These are phyloP conservation scores for Mycosphaerella sp. DNA, from an alignment of 2,329 filamentous ascomycete genomes.

Conservation along the genomic window DNA sequence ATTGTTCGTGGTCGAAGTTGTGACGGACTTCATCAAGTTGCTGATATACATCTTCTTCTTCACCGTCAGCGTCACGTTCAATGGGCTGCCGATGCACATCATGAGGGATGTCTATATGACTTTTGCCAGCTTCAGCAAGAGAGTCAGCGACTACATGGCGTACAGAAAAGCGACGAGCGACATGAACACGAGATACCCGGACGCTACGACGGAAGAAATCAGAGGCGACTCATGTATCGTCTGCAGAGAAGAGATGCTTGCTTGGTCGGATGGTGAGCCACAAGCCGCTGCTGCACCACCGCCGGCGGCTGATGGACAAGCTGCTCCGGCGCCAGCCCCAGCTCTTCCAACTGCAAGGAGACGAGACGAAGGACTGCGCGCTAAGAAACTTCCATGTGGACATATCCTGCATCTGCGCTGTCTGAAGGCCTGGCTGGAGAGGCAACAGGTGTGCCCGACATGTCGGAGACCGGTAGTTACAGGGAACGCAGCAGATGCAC, in stretches of 20 bases:
- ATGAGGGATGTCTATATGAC: slow-evolving; percentile 94
- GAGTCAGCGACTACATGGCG: slow-evolving; percentile 78
- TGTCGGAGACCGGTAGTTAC: slow-evolving; percentile 70
- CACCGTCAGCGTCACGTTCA: slow-evolving; percentile 85
- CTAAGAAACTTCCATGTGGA: slow-evolving; percentile 94
- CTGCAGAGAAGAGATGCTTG: slow-evolving; percentile 90
- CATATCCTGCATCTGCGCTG: slow-evolving; percentile 94
- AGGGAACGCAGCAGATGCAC: slow-evolving; percentile 13
- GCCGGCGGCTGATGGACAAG: slow-evolving; percentile 3
- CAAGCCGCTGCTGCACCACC: slow-evolving; percentile 30
- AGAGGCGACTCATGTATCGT: slow-evolving; percentile 90
- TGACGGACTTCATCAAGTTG: slow-evolving; percentile 79
- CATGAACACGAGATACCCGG: slow-evolving; percentile 85
- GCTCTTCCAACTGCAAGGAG: slow-evolving; percentile 32
- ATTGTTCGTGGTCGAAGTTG: slow-evolving; percentile 78
- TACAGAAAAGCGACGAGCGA: slow-evolving; percentile 89
- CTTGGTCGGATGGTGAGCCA: slow-evolving; percentile 51
- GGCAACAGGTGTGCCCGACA: slow-evolving; percentile 94
- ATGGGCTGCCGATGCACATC: slow-evolving; percentile 93
- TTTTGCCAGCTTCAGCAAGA: slow-evolving; percentile 81
- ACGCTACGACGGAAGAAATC: slow-evolving; percentile 83
- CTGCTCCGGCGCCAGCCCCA: slow-evolving; percentile 1
- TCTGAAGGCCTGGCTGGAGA: slow-evolving; percentile 92
- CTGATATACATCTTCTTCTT: slow-evolving; percentile 89
- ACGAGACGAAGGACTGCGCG: slow-evolving; percentile 75